Evolutionary conservation across 2,329 filamentous ascomycete genomes (phyloP), one percentile per base, ranked within the genome.

Genomic region (Cercospora citrullina): DNA sequence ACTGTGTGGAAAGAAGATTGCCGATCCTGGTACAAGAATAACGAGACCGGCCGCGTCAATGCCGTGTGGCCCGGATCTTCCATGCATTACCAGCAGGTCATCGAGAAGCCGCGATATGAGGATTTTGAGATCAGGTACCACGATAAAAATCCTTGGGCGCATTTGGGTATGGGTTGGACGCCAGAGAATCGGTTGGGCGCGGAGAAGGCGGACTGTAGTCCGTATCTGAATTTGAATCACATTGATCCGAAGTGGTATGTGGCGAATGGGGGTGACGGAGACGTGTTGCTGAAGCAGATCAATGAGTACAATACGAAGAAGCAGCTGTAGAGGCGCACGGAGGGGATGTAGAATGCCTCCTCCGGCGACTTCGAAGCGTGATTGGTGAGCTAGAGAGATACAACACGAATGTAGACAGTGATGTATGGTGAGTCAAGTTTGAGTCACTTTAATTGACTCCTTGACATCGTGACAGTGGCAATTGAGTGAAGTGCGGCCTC

Each of bases 61-160:
- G 69, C 83, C 3, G 77, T 86, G 1, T 86, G 81, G 80, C 84
- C 85, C 0, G 85, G 84, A 3, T 81, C 79, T 3, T 83, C 80
- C 0, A 79, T 86, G 51, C 84, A 86, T 64, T 86, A 85, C 68
- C 77, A 74, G 59, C 74, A 81, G 64, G 74, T 81, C 9, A 80
- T 83, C 18, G 68, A 73, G 45, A 71, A 66, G 0, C 80, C 80
- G 0, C 77, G 81, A 8, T 83, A 79, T 64, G 81, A 83, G 62
- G 81, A 83, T 69, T 81, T 82, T 59, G 76, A 81, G 0, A 81
- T 83, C 60, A 66, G 74, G 39, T 81, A 81, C 59, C 64, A 74
- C 60, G 69, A 80, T 64, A 77, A 79, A 63, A 83, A 83, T 57
- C 76, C 73, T 1, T 83, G 80, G 80, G 81, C 80, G 5, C 73